Evolutionary conservation across 2,329 filamentous ascomycete species (phyloP), one percentile per base, ranked within the genome.

Genomic region (Xylaria sp.): DNA sequence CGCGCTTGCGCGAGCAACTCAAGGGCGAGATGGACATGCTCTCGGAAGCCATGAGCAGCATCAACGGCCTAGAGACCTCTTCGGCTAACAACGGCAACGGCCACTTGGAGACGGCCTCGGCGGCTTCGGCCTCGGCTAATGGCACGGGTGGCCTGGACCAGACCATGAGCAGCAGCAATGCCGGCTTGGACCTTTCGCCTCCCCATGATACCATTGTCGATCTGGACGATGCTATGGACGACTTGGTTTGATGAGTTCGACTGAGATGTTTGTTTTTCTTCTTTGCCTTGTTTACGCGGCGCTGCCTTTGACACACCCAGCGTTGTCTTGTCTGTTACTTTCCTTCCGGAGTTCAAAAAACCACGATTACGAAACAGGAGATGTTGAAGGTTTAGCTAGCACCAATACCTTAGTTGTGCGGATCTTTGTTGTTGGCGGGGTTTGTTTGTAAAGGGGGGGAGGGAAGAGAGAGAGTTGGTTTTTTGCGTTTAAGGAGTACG

Each of bases 11-110:
- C 1, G 72, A 76, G 35, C 71, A 69, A 9, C 72, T 81, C 37
- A 79, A 78, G 63, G 65, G 66, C 1, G 78, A 80, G 60, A 72
- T 72, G 52, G 71, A 74, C n/a, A 81, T 79, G 66, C 78, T 82
- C 54, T 69, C 71, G n/a, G 74, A 72, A 52, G 80, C 80, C 0
- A 72, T 81, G 57, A 69, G 71, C 19, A 79, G 76, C 42, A 82
- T 82, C 55, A 73, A 75, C 37, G 67, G 70, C 2, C 71, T 82
- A 9, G 75, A 80, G 64, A 67, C 69, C 16, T 76, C 75, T 3
- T 67, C 70, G 0, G 60, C 57, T 3, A 65, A 61, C 18, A 57
- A 60, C 37, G 59, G 58, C 30, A 53, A 57, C 13, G 23, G 23
- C 23, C 4, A 30, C 23, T 30, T 30, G 23, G 61, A 63, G 19